Evolutionary conservation across 2,329 filamentous ascomycete species (phyloP).

Genomic region (Coniochaeta hoffmannii): DNA sequence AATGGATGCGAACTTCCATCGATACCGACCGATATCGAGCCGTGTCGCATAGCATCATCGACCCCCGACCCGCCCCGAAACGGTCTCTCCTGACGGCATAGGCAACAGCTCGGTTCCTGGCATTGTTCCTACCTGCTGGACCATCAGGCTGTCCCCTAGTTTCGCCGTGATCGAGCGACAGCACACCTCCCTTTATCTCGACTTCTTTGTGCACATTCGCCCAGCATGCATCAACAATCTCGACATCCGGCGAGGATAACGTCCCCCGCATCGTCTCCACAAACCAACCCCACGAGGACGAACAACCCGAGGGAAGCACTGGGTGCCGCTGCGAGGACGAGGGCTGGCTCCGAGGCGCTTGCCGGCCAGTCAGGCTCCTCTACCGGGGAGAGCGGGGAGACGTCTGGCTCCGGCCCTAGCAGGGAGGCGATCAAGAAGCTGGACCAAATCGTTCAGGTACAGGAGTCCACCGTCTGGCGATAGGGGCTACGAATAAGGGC

Average conservation of each 20-base stretch:
- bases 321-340: constrained; percentile 28
- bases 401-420: constrained; percentile 34
- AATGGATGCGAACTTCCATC: neutral
- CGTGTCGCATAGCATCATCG: neutral
- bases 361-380: constrained; percentile 30
- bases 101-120: neutral
- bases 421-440: constrained; percentile 70
- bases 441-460: constrained; percentile 87
- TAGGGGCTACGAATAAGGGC: neutral
- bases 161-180: neutral
- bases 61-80: neutral
- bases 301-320: constrained; percentile 66
- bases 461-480: neutral
- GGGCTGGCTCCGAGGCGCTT: constrained; percentile 33
- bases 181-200: neutral
- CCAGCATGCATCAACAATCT: constrained; percentile 80
- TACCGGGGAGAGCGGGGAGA: constrained; percentile 41
- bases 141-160: neutral
- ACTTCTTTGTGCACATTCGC: neutral
- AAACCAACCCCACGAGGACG: constrained; percentile 63
- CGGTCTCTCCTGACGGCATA: neutral
- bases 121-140: neutral
- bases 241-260: constrained; percentile 65
- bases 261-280: constrained; percentile 64
- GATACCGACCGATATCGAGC: neutral